These are phyloP conservation scores for Achaetomium macrosporum DNA, from an alignment of 2,329 filamentous ascomycete genomes.

Conservation along the genomic window DNA sequence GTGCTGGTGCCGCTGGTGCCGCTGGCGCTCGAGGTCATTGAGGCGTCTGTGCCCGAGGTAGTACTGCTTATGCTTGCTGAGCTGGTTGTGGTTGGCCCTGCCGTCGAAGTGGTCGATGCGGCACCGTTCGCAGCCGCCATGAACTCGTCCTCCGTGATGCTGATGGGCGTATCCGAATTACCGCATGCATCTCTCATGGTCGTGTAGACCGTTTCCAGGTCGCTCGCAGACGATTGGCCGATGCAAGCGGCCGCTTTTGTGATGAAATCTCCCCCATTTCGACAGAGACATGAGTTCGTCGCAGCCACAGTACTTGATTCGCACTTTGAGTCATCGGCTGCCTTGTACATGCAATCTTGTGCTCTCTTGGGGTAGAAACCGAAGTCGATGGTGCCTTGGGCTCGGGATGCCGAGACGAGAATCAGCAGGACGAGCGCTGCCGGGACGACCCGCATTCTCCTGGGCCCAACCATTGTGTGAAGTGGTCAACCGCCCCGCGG, in stretches of 20 bases:
- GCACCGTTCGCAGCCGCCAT: slow-evolving; percentile 28
- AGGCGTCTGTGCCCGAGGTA: slow-evolving; percentile 11
- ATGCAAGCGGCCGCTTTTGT: slow-evolving; percentile 43
- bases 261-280: slow-evolving; percentile 45
- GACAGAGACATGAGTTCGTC: slow-evolving; percentile 47
- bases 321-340: slow-evolving; percentile 38
- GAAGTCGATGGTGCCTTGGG: slow-evolving; percentile 36
- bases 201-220: slow-evolving; percentile 39
- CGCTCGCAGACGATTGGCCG: slow-evolving; percentile 30
- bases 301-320: slow-evolving; percentile 33
- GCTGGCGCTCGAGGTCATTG: slow-evolving; percentile 13
- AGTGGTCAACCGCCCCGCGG: neutral
- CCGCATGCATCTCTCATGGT: slow-evolving; percentile 40
- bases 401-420: slow-evolving; percentile 20
- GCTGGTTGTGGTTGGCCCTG: slow-evolving; percentile 16
- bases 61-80: slow-evolving; percentile 1
- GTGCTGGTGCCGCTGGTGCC: slow-evolving; percentile 17
- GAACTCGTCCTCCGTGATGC: slow-evolving; percentile 38
- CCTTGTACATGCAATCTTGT: slow-evolving; percentile 39
- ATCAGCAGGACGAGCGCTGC: slow-evolving; percentile 27
- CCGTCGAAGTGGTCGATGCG: slow-evolving; percentile 4
- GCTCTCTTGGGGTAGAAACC: slow-evolving; percentile 37
- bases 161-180: slow-evolving; percentile 39
- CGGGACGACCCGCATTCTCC: slow-evolving; percentile 14
- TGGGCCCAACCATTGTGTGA: slow-evolving; percentile 12